Evolutionary conservation across 2,329 filamentous ascomycete species (phyloP).

Genomic region (Cordyceps cateniannulata): DNA sequence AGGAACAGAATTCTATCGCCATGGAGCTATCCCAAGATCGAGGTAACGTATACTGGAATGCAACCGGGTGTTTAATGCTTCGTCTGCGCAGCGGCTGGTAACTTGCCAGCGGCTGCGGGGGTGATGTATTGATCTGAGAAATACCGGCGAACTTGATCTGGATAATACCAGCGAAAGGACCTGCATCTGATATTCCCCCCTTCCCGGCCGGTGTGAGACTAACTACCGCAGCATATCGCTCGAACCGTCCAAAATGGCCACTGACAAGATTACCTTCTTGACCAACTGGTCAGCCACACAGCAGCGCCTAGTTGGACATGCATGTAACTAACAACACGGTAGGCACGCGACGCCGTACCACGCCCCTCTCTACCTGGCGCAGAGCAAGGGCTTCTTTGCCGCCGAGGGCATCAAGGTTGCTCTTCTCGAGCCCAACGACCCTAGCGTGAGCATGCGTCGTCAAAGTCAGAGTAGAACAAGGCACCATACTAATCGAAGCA

Average conservation of each 20-base stretch:
- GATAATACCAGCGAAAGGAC: slow-evolving; percentile 85
- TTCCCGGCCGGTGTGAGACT: slow-evolving; percentile 32
- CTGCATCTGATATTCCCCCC: slow-evolving; percentile 59
- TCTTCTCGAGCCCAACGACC: slow-evolving; percentile 71
- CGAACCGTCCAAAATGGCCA: slow-evolving; percentile 58
- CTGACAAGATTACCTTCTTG: slow-evolving; percentile 79
- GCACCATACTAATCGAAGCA: slow-evolving; percentile 21
- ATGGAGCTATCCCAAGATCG: slow-evolving; percentile 32
- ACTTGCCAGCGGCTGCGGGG: neutral
- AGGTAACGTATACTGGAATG: slow-evolving; percentile 35
- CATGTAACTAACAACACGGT: slow-evolving; percentile 14
- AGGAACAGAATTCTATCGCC: slow-evolving; percentile 16
- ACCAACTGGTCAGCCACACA: slow-evolving; percentile 66
- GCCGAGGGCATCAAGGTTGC: slow-evolving; percentile 73
- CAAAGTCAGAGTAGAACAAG: neutral
- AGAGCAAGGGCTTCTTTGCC: slow-evolving; percentile 68
- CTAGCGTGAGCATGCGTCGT: slow-evolving; percentile 45
- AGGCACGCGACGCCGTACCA: slow-evolving; percentile 82
- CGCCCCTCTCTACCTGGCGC: slow-evolving; percentile 69
- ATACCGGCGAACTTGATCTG: slow-evolving; percentile 82
- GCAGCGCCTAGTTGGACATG: neutral
- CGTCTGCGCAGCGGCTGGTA: neutral
- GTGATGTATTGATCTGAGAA: slow-evolving; percentile 54
- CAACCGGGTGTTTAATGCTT: slow-evolving; percentile 22
- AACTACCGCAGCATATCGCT: slow-evolving; percentile 38